These are phyloP conservation scores for Licmophora abbreviata DNA, from an alignment of 108 stramenopile genomes.

Conservation along the genomic window DNA sequence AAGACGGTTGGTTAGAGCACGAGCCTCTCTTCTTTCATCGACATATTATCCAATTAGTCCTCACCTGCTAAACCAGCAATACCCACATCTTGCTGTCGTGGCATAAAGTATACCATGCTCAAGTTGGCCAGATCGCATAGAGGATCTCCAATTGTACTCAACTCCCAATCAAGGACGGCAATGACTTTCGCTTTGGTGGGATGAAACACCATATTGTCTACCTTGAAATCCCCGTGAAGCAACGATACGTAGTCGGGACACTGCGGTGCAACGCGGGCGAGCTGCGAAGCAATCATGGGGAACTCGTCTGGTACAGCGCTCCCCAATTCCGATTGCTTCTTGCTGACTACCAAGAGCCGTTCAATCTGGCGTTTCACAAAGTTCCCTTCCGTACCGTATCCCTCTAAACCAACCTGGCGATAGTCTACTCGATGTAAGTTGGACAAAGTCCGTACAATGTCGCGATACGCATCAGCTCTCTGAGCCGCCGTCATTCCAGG, in stretches of 20 bases:
- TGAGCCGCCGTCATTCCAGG: slow-evolving; percentile 38
- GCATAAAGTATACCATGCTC: slow-evolving; percentile 81
- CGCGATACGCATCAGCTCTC: slow-evolving; percentile 49
- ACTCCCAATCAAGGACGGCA: slow-evolving; percentile 97
- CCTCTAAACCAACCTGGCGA: slow-evolving; percentile 47
- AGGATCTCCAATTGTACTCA: slow-evolving; percentile 88
- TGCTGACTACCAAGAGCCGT: slow-evolving; percentile 56
- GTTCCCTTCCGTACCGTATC: slow-evolving; percentile 56
- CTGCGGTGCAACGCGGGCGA: slow-evolving; percentile 26
- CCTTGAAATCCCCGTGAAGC: slow-evolving; percentile 94
- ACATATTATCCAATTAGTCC: slow-evolving; percentile 5
- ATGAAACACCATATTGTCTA: slow-evolving; percentile 95
- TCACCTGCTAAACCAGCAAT: slow-evolving; percentile 56
- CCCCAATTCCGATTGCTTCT: slow-evolving; percentile 52
- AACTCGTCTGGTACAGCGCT: slow-evolving; percentile 18
- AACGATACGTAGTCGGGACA: slow-evolving; percentile 56
- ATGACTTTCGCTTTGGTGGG: slow-evolving; percentile 80
- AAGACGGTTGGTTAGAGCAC: no score
- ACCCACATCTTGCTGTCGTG: slow-evolving; percentile 36
- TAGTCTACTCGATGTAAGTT: slow-evolving; percentile 63
- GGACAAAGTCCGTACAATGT: slow-evolving; percentile 71
- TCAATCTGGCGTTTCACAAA: slow-evolving; percentile 71
- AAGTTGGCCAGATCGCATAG: slow-evolving; percentile 92
- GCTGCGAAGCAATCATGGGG: slow-evolving; percentile 30
- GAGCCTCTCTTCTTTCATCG: no score